A percentile compares a stretch with the other conserved stretches of the same genome.
Evolutionary conservation across 306 rosid species (phyloP).

Genomic region (Trifolium dubium): DNA sequence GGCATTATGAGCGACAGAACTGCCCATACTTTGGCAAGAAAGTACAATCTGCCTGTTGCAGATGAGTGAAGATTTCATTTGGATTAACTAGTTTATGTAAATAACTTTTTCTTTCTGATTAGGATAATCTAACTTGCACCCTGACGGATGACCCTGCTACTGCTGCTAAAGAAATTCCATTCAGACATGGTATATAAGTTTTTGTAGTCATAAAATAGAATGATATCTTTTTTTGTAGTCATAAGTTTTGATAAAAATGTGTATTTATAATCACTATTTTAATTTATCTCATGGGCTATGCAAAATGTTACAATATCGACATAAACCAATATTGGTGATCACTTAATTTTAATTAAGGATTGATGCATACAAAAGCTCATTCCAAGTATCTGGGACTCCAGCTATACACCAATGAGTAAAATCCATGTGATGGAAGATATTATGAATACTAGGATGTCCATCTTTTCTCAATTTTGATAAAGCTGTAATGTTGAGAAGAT

Average conservation of each 20-base stretch:
- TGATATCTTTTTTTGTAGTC: too few species aligned
- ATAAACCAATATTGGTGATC: too few species aligned
- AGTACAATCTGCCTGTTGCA: constrained; percentile 40
- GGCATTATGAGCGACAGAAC: constrained; percentile 61
- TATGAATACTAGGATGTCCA: constrained; percentile 64
- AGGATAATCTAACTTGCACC: constrained; percentile 8
- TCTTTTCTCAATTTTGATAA: constrained; percentile 74
- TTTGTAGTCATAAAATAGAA: too few species aligned
- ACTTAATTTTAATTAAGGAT: constrained; percentile 1
- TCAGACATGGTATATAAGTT: background rate
- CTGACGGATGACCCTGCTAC: background rate
- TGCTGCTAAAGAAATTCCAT: constrained; percentile 8
- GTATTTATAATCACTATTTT: too few species aligned
- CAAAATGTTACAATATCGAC: background rate
- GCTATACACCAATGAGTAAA: constrained; percentile 82
- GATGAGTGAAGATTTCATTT: constrained; percentile 45
- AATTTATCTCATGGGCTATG: background rate
- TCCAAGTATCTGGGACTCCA: too few species aligned
- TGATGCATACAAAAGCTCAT: constrained; percentile 50
- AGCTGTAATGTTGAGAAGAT: constrained; percentile 63
- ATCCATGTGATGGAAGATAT: constrained; percentile 56
- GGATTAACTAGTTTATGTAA: constrained; percentile 5
- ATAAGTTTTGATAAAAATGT: too few species aligned
- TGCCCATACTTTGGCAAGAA: constrained; percentile 60
- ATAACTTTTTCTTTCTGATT: background rate